These are phyloP conservation scores for Beauveria rudraprayagi DNA, from an alignment of 2,329 filamentous ascomycete species.

Conservation along the genomic window DNA sequence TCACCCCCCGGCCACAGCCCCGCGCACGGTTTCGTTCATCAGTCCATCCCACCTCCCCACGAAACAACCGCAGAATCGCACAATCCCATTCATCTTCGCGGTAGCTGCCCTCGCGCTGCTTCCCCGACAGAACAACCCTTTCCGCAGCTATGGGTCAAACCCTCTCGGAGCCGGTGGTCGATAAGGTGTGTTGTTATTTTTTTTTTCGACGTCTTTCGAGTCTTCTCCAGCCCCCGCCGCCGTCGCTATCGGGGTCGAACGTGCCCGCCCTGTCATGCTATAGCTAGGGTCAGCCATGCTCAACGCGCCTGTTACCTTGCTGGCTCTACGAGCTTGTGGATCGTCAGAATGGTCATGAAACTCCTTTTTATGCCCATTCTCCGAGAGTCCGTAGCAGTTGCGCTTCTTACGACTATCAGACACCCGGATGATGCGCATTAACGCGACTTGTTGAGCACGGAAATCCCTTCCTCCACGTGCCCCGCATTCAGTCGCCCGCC, in stretches of 20 bases:
- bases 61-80: conserved; percentile 4
- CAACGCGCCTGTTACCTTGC: neutral
- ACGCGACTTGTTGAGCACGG: neutral
- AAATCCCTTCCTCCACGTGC: conserved; percentile 13
- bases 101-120: conserved; percentile 13
- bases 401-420: neutral
- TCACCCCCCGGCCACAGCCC: neutral
- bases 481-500: conserved; percentile 8
- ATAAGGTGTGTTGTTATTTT: conserved; percentile 62
- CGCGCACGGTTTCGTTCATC: conserved; percentile 5
- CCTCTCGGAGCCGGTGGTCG: conserved; percentile 95
- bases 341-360: neutral
- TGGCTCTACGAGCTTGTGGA: neutral
- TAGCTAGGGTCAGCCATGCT: neutral
- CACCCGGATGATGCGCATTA: neutral
- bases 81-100: conserved; percentile 7
- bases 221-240: neutral
- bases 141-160: conserved; percentile 81
- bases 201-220: neutral
- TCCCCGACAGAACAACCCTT: conserved; percentile 8
- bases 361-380: neutral
- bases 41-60: conserved; percentile 6
- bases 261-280: neutral
- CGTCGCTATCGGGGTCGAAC: neutral
- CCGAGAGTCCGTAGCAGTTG: neutral